Evolutionary conservation across 371 early-diverging fungal genomes (phyloP), one percentile per base, ranked within the genome.

Genomic region (Mortierella sp.): DNA sequence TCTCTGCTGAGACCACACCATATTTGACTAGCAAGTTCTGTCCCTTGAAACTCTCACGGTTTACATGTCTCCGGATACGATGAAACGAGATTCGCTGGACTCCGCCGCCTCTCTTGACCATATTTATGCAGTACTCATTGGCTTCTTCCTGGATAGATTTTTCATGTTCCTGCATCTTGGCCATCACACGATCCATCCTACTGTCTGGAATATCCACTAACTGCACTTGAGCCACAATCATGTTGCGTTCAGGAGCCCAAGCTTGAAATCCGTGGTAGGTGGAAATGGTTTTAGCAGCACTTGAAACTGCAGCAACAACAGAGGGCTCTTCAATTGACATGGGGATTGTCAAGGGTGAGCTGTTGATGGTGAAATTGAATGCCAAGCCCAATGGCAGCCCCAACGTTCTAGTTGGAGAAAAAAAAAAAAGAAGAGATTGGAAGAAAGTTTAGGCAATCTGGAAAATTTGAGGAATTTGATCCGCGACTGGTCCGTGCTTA

Each of bases 251-350:
- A 4, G 87, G 84, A 0, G 90, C 85, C 22, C 83, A 58, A 9
- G 91, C 91, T 8, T 66, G 74, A 83, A 93, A 93, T 0, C 89
- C 89, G 40, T 73, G 68, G 24, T 75, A 78, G 32, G 69, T 66
- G 4, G 84, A 60, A 14, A 93, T 85, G 0, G 89, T 89, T 73
- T 93, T 93, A 32, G 93, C 92, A 10, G 92, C 92, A 47, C 92
- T 90, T 12, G 92, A 92, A 6, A 90, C 92, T 18, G 91, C 93
- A 8, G 93, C 93, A 12, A 93, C 85, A 40, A 93, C 93, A 16
- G 91, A 90, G 2, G 93, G 92, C 67, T 93, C 93, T 74, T 93
- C 93, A n/a, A 92, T 88, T n/a, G 89, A 90, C 92, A 93, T 91
- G 3, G 93, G 93, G 24, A 92, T 87, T 24, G 91, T 88, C 9